Conservation (phyloP, 1,284 basidiomycete species). For the Puccinia coronata region DNA sequence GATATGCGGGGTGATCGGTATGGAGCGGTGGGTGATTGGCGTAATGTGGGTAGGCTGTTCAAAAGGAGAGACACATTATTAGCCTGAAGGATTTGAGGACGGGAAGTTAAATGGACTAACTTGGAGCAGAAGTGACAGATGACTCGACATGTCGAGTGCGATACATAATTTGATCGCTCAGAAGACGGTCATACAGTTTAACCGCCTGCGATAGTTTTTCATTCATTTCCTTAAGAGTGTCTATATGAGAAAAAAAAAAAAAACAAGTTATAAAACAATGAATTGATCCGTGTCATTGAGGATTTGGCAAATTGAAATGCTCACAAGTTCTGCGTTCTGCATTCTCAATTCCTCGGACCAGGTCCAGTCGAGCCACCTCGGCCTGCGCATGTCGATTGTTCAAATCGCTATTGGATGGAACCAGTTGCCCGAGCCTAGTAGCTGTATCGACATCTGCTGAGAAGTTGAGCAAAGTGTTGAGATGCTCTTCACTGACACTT, state of each 20-base stretch:
- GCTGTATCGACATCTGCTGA: conserved; percentile 42
- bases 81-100: background rate
- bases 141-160: conserved; percentile 27
- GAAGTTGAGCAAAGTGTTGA: conserved; percentile 41
- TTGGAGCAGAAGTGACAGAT: background rate
- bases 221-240: conserved; percentile 86
- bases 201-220: conserved; percentile 88
- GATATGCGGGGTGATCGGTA: background rate
- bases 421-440: conserved; percentile 12
- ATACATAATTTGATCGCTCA: conserved; percentile 73
- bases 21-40: background rate
- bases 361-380: conserved; percentile 66
- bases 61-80: background rate
- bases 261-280: conserved; percentile 12
- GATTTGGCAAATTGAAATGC: conserved; percentile 58
- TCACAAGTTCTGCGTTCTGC: conserved; percentile 79
- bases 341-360: conserved; percentile 82
- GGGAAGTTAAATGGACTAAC: background rate
- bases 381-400: conserved; percentile 32
- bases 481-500: conserved; percentile 10
- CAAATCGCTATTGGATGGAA: conserved; percentile 23
- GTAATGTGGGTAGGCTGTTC: background rate
- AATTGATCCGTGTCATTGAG: background rate
- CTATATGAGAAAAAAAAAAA: too few relatives aligned
- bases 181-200: conserved; percentile 79